Evolutionary conservation across 116 monocot species (phyloP).

Genomic region (Trichopus zeylanicus): DNA sequence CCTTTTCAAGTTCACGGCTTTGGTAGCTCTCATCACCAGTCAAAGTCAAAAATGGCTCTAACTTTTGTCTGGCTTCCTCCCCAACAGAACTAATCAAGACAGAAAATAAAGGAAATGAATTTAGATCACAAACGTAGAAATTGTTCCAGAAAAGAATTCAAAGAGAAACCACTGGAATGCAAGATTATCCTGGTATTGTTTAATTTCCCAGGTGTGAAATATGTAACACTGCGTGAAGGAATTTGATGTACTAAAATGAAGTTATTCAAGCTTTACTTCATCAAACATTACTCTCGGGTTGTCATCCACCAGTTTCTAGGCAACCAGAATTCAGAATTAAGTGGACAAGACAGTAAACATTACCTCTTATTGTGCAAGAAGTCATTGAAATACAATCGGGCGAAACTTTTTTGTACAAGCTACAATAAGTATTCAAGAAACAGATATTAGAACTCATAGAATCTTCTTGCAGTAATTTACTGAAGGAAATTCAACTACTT

Average conservation of each 20-base stretch:
- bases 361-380: constrained; percentile 72
- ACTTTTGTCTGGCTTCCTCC: constrained; percentile 55
- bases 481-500: too few relatives aligned
- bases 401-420: constrained; percentile 99
- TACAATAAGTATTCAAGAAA: constrained; percentile 23
- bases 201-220: too few relatives aligned
- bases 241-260: too few relatives aligned
- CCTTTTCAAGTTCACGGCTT: constrained; percentile 95
- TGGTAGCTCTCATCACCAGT: constrained; percentile 83
- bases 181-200: too few relatives aligned
- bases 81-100: constrained; percentile 42
- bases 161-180: not conserved
- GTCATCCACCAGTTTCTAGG: too few relatives aligned
- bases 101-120: constrained; percentile 1
- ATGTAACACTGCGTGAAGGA: too few relatives aligned
- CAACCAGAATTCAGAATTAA: too few relatives aligned
- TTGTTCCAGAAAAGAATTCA: not conserved
- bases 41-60: constrained; percentile 67
- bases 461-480: too few relatives aligned
- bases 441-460: too few relatives aligned
- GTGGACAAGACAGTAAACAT: too few relatives aligned
- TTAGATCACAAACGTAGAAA: not conserved
- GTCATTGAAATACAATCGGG: constrained; percentile 78
- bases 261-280: too few relatives aligned
- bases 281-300: too few relatives aligned